Conservation (phyloP, 2,329 filamentous ascomycete species). For the Colletotrichum sp. region DNA sequence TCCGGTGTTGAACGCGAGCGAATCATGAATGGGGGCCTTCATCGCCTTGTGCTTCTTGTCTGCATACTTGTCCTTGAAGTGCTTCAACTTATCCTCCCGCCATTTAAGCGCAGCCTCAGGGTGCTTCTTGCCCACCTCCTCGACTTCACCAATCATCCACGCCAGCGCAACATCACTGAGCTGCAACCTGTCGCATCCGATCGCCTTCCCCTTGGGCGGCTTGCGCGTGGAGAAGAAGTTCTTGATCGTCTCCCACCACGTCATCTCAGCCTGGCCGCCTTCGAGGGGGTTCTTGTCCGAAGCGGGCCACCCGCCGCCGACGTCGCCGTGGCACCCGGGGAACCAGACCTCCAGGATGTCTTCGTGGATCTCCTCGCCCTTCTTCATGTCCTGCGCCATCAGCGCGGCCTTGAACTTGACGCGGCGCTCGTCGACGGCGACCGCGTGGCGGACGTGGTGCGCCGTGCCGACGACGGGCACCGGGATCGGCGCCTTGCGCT, state of each 20-base stretch:
- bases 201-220: constrained; percentile 29
- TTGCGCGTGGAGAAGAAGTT: constrained; percentile 39
- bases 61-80: constrained; percentile 30
- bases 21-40: constrained; percentile 41
- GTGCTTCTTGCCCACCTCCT: constrained; percentile 38
- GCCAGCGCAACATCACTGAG: constrained; percentile 55
- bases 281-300: constrained; percentile 28
- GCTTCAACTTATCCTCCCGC: constrained; percentile 33
- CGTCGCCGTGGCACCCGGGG: constrained; percentile 56
- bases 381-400: constrained; percentile 43
- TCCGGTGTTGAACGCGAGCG: constrained; percentile 39
- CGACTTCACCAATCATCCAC: constrained; percentile 58
- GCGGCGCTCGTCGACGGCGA: constrained; percentile 57
- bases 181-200: constrained; percentile 39
- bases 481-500: constrained; percentile 41
- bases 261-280: constrained; percentile 23
- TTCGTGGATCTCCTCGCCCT: constrained; percentile 31
- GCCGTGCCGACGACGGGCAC: constrained; percentile 45
- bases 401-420: constrained; percentile 60
- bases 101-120: constrained; percentile 36
- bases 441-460: constrained; percentile 53
- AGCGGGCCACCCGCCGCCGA: constrained; percentile 57
- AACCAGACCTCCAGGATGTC: constrained; percentile 60
- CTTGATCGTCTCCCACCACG: constrained; percentile 36
- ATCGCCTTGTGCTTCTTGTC: constrained; percentile 32